These are phyloP conservation scores for Trichoderma hamatum DNA, from an alignment of 2,329 filamentous ascomycete species.

Conservation along the genomic window DNA sequence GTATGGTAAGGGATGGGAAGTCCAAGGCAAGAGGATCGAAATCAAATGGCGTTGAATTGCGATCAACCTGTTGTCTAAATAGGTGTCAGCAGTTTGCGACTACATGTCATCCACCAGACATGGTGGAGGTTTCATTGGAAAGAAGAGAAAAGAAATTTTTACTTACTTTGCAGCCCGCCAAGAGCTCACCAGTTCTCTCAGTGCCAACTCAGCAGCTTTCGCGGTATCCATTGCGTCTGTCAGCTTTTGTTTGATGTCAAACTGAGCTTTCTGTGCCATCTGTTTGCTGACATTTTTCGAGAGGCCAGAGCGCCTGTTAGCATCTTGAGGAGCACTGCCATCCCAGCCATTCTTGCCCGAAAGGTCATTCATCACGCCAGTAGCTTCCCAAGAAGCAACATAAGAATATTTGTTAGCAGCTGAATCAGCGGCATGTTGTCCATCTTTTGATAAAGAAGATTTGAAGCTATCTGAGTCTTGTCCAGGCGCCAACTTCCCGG, in stretches of 20 bases:
- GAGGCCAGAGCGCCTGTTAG: constrained; percentile 41
- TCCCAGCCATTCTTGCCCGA: constrained; percentile 47
- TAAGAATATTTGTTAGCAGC: constrained; percentile 58
- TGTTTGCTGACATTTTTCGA: constrained; percentile 55
- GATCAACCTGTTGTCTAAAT: constrained; percentile 57
- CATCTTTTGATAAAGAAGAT: constrained; percentile 48
- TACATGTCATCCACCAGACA: neutral
- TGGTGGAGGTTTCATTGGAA: neutral
- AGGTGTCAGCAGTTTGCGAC: constrained; percentile 28
- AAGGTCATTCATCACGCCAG: constrained; percentile 77
- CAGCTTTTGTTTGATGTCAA: constrained; percentile 65
- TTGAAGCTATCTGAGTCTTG: constrained; percentile 45
- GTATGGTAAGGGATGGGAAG: constrained; percentile 82
- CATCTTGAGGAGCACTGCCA: constrained; percentile 41
- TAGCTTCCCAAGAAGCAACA: constrained; percentile 72
- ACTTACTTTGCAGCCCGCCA: constrained; percentile 80
- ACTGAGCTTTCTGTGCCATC: constrained; percentile 60
- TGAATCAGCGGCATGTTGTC: constrained; percentile 48
- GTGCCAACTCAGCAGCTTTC: constrained; percentile 78
- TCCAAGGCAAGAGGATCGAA: constrained; percentile 85
- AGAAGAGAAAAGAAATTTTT: neutral
- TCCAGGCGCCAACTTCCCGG: constrained; percentile 44
- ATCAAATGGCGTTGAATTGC: constrained; percentile 64
- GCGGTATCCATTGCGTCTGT: constrained; percentile 77
- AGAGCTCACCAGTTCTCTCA: constrained; percentile 80